Evolutionary conservation across 306 rosid species (phyloP), one percentile per base, ranked within the genome.

Genomic region (Dryas drummondii): DNA sequence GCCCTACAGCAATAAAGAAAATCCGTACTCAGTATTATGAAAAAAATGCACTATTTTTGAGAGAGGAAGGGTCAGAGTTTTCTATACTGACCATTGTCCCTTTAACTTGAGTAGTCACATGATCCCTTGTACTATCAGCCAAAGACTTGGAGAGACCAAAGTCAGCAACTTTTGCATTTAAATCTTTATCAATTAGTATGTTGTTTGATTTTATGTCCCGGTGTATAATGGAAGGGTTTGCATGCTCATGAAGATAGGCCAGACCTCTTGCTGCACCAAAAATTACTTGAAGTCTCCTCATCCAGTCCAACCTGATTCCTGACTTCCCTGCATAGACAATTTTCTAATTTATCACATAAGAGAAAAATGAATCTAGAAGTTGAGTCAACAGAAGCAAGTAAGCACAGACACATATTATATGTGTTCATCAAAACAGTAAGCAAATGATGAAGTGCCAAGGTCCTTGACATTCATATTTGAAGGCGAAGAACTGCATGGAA

Each of bases 131-230:
- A 71, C 78, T 67, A 26, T 91, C 93, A 45, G 76, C 77, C 73
- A 88, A 71, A 41, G 84, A 93, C 77, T 91, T 93, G 70, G 87
- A 93, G 82, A 89, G 89, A 67, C 98, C 98, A 71, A 93, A 93
- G 79, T 93, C 98, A 13, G 92, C 76, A 10, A 93, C 96, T 84
- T 89, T 93, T 40, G 97, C 93, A 52, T 72, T 85, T 64, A 89
- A 74, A 63, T 46, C 72, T 6, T 89, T 91, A 51, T 93, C 98
- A 27, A 91, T 80, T 13, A 93, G 82, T 49, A 93, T 89, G 75
- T 93, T 93, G 66, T 80, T 78, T 56, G 98, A 91, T 83, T 93
- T 93, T n/a, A 91, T 77, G 81, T 93, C 97, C 76, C 97, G 83
- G 45, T 93, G 97, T 75, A 89, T 93, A 63, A 89, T 91, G 7